Evolutionary conservation across 306 rosid genomes (phyloP).

Genomic region (Cicer arietinum): DNA sequence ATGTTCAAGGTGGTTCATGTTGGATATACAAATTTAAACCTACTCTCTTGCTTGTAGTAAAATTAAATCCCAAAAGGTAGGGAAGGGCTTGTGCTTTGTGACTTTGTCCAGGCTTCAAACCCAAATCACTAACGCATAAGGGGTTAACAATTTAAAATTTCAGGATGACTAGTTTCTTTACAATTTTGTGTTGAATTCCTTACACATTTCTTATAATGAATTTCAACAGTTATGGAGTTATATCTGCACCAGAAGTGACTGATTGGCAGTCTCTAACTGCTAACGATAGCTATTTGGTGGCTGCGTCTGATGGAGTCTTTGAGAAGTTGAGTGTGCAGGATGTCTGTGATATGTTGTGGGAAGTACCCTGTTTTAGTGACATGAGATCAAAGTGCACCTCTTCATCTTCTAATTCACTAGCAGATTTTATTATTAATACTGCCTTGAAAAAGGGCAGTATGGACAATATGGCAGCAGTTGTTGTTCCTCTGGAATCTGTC

Average conservation of each 20-base stretch:
- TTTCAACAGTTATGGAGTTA: slow-evolving; percentile 76
- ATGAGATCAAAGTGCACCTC: slow-evolving; percentile 57
- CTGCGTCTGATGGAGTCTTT: slow-evolving; percentile 92
- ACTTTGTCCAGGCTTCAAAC: slow-evolving; percentile 25
- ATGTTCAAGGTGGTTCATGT: slow-evolving; percentile 4
- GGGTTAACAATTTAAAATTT: slow-evolving; percentile 21
- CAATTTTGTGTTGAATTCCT: slow-evolving; percentile 42
- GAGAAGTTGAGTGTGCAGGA: slow-evolving; percentile 87
- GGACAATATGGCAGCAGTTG: slow-evolving; percentile 91
- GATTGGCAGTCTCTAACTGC: slow-evolving; percentile 85
- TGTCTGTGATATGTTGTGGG: slow-evolving; percentile 95
- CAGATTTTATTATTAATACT: slow-evolving; percentile 74
- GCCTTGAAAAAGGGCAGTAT: slow-evolving; percentile 81
- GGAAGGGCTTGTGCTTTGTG: slow-evolving; percentile 24
- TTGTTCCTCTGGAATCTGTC: slow-evolving; percentile 73
- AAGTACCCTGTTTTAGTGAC: slow-evolving; percentile 52
- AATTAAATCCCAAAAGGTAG: slow-evolving; percentile 28
- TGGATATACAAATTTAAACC: neutral
- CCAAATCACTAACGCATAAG: neutral
- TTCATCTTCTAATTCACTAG: slow-evolving; percentile 75
- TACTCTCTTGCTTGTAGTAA: slow-evolving; percentile 14
- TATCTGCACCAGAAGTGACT: slow-evolving; percentile 91
- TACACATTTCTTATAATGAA: slow-evolving; percentile 43
- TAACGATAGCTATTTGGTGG: slow-evolving; percentile 94
- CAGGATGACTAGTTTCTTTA: slow-evolving; percentile 41